Evolutionary conservation across 2,329 filamentous ascomycete genomes (phyloP), one percentile per base, ranked within the genome.

Genomic region (Calonectria fujianensis): DNA sequence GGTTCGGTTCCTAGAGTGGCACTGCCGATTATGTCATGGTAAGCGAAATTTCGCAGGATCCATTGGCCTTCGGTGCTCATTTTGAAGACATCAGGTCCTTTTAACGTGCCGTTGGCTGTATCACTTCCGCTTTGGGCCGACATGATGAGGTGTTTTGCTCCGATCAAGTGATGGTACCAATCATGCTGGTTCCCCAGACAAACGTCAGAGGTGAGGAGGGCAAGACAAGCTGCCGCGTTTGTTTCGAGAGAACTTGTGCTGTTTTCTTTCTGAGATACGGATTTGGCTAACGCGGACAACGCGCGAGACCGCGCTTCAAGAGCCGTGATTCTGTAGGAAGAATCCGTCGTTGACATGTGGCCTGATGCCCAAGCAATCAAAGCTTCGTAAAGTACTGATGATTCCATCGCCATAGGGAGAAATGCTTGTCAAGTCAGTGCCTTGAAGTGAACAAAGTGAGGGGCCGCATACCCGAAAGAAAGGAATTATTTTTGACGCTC

Each of bases 391-490:
- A 73, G 14, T 10, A 61, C 71, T 29, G 48, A 29, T 4, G 71
- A 73, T 48, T 73, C 71, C 54, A 73, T 73, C 5, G 65, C 71
- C 65, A 73, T 73, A 5, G 71, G 71, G 5, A 73, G 48, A 31
- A 73, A 69, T 6, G 41, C 71, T 73, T 24, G 1, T 6, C 4
- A 10, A 11, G 24, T 52, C n/a, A 57, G 35, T 39, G 24, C 14
- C 18, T 4, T 27, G n/a, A 57, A 3, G 24, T 10, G 1, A n/a
- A 9, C 2, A 18, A 52, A 24, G 1, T 13, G 20, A 45, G 20
- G 14, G 50, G n/a, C 18, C 7, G 2, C 20, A 14, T 69, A 64
- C 71, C 71, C 2, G 65, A 63, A 31, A 73, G 71, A 31, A 73
- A 73, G 10, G 65, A 69, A 57, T 73, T 73, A 29, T 52, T 27